Conservation (phyloP, 371 early-diverging fungal species). For the Fennellomyces sp. region DNA sequence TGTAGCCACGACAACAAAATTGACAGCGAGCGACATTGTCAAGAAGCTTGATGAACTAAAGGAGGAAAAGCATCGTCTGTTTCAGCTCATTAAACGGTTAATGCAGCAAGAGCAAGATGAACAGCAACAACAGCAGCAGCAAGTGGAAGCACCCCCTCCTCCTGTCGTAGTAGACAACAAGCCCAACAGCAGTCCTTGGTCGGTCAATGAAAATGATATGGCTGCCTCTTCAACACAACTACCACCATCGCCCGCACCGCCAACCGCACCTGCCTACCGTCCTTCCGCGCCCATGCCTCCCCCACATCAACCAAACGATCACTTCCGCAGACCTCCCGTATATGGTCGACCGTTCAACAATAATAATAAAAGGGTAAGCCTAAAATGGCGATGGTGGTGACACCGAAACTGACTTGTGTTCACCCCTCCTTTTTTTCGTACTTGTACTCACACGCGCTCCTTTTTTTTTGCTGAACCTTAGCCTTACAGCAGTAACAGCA, state of each 20-base stretch:
- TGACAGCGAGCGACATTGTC: constrained; percentile 11
- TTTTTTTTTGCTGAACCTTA: background rate
- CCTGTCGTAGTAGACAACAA: constrained; percentile 7
- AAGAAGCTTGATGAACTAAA: constrained; percentile 13
- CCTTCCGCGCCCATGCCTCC: background rate
- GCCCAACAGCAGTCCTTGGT: background rate
- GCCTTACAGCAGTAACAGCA: background rate
- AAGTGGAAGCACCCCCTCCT: background rate
- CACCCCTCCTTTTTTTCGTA: background rate
- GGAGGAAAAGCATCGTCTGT: constrained; percentile 20
- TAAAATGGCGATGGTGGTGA: background rate
- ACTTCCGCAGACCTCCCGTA: background rate
- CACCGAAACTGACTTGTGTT: constrained; percentile 1
- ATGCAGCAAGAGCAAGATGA: constrained; percentile 13
- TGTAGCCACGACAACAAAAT: background rate
- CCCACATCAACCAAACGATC: background rate
- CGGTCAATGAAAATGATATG: background rate
- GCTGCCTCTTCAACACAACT: background rate
- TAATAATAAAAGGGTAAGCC: constrained; percentile 3
- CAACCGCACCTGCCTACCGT: background rate
- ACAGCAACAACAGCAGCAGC: constrained; percentile 2
- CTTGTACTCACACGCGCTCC: background rate
- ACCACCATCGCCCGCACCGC: background rate
- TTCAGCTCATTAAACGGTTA: constrained; percentile 18
- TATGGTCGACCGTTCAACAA: constrained; percentile 1